Evolutionary conservation across 495 filamentous ascomycete species (phyloP).

Genomic region (Aspergillus carlsbadensis): DNA sequence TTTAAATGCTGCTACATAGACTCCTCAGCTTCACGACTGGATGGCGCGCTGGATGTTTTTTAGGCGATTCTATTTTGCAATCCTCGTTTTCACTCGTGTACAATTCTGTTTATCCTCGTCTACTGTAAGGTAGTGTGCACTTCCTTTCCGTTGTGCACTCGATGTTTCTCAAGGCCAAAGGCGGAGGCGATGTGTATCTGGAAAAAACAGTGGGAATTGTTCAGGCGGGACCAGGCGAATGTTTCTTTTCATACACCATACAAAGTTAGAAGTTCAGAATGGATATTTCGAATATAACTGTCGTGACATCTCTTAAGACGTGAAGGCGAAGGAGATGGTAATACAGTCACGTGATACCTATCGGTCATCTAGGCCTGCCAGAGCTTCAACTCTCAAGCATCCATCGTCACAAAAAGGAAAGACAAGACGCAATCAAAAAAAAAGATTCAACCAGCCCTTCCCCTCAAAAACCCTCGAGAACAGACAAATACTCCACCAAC

Average conservation of each 20-base stretch:
- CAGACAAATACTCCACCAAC: too few relatives aligned
- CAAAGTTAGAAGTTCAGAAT: constrained; percentile 1
- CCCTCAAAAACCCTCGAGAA: too few relatives aligned
- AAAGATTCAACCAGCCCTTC: too few relatives aligned
- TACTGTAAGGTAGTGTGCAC: not conserved
- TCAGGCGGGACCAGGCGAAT: not conserved
- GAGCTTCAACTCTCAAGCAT: too few relatives aligned
- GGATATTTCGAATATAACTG: not conserved
- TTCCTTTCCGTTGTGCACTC: constrained; percentile 6
- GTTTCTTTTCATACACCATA: constrained; percentile 4
- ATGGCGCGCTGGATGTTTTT: constrained; percentile 16
- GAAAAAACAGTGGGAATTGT: not conserved
- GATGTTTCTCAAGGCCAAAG: not conserved
- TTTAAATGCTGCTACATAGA: constrained; percentile 35
- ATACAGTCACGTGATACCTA: too few relatives aligned
- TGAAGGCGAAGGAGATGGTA: too few relatives aligned
- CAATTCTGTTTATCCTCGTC: not conserved
- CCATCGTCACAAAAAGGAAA: too few relatives aligned
- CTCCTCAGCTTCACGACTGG: constrained; percentile 24
- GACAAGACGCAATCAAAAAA: too few relatives aligned
- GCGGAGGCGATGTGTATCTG: not conserved
- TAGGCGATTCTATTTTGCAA: not conserved
- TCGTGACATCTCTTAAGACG: too few relatives aligned
- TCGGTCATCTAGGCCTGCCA: too few relatives aligned
- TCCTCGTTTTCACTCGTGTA: not conserved